Evolutionary conservation across 768 basidiomycete species (phyloP).

Genomic region (Trichaptum fuscoviolaceum): DNA sequence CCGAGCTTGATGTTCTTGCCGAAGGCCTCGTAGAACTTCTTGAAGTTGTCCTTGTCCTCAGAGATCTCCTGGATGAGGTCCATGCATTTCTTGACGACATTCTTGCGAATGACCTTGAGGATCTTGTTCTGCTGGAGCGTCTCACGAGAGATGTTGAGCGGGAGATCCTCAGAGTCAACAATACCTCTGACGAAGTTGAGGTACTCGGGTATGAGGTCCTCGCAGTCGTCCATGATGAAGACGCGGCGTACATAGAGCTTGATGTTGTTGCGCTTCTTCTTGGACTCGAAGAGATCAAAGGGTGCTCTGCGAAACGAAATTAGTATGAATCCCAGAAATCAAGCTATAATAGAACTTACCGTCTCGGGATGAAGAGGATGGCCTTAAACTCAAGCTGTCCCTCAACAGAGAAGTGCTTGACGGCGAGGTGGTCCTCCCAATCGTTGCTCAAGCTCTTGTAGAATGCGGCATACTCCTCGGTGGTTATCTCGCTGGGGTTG

Average conservation of each 20-base stretch:
- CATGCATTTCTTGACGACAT: slow-evolving; percentile 97
- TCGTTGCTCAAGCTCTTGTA: slow-evolving; percentile 99
- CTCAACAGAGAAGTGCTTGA: slow-evolving; percentile 99
- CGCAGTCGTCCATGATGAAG: slow-evolving; percentile 99
- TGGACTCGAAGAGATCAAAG: slow-evolving; percentile 99
- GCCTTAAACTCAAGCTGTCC: slow-evolving; percentile 99
- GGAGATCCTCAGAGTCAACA: slow-evolving; percentile 99
- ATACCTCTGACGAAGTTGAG: slow-evolving; percentile 99
- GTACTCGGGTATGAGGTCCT: slow-evolving; percentile 99
- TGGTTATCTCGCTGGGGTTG: slow-evolving; percentile 89
- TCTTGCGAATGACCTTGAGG: slow-evolving; percentile 98
- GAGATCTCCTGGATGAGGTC: slow-evolving; percentile 94
- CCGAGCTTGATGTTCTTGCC: slow-evolving; percentile 99
- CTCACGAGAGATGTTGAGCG: slow-evolving; percentile 99
- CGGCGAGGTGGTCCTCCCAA: slow-evolving; percentile 99
- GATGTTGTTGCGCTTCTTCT: slow-evolving; percentile 99
- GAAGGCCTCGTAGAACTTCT: slow-evolving; percentile 97
- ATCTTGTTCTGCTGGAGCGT: slow-evolving; percentile 99
- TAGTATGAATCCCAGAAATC: slow-evolving; percentile 9
- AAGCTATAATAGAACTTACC: slow-evolving; percentile 42
- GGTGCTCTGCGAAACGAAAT: slow-evolving; percentile 59
- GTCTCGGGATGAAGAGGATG: slow-evolving; percentile 95
- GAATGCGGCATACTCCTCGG: slow-evolving; percentile 92
- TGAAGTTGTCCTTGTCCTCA: slow-evolving; percentile 99
- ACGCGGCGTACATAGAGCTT: slow-evolving; percentile 99